A percentile compares a stretch with the other conserved stretches of the same genome.
These are phyloP conservation scores for Theileria equi DNA, from an alignment of 169 alveolate genomes.

Conservation along the genomic window DNA sequence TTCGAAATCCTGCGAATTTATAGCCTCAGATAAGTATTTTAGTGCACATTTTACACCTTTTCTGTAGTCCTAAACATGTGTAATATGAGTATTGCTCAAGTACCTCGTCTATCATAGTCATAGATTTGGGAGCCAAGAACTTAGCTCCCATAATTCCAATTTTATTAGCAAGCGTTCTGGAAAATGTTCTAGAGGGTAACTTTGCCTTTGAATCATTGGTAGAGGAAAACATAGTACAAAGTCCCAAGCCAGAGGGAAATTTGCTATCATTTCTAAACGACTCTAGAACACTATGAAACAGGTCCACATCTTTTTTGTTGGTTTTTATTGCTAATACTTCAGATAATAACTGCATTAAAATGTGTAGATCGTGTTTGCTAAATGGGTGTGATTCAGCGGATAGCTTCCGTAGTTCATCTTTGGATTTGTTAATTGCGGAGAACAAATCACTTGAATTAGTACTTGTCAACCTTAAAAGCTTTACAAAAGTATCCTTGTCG, in stretches of 20 bases:
- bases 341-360: conserved; percentile 15
- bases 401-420: conserved; percentile 25
- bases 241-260: conserved; percentile 14
- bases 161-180: conserved; percentile 16
- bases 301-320: neutral
- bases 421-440: conserved; percentile 15
- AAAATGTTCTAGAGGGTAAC: conserved; percentile 19
- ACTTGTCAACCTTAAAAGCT: conserved; percentile 2
- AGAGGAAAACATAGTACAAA: conserved; percentile 33
- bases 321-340: conserved; percentile 12
- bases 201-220: conserved; percentile 17
- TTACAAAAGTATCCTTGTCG: neutral
- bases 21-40: neutral
- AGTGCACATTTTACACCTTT: conserved; percentile 34
- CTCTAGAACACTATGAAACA: conserved; percentile 10
- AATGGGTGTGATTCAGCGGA: conserved; percentile 25
- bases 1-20: conserved; percentile 10
- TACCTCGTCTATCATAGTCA: conserved; percentile 28
- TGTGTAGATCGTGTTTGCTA: conserved; percentile 15
- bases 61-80: neutral
- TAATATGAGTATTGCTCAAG: neutral
- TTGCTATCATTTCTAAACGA: conserved; percentile 3
- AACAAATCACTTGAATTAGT: neutral
- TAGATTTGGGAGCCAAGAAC: conserved; percentile 16
- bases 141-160: conserved; percentile 39